These are phyloP conservation scores for Agarophyton chilense DNA, from an alignment of 23 red algal species.

Conservation along the genomic window DNA sequence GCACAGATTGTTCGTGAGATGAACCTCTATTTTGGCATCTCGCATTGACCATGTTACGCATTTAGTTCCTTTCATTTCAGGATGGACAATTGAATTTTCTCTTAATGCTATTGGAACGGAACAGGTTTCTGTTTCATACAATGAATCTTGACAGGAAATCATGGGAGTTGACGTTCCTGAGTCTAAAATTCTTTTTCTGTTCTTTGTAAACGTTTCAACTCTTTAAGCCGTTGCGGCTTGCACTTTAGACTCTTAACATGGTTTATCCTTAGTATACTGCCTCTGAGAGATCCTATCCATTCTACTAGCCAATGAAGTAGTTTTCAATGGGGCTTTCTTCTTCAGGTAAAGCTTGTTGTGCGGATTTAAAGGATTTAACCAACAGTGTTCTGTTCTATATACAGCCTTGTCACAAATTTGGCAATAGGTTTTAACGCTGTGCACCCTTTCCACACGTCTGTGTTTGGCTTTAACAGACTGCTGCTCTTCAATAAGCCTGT, in stretches of 20 bases:
- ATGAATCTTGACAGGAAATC: not conserved
- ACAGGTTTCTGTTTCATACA: not conserved
- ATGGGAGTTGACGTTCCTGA: constrained; percentile 4
- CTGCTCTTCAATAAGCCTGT: constrained; percentile 7
- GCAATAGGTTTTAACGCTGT: not conserved
- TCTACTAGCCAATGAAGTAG: not conserved
- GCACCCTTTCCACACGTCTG: not conserved
- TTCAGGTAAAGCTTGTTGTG: constrained; percentile 24
- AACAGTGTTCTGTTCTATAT: constrained; percentile 17
- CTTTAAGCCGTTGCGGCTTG: not conserved
- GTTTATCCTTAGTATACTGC: not conserved
- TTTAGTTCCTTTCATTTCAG: not conserved
- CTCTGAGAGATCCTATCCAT: not conserved
- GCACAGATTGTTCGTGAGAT: not conserved
- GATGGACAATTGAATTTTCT: not conserved
- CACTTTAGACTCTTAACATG: not conserved
- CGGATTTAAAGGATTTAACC: constrained; percentile 24
- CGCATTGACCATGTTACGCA: not conserved
- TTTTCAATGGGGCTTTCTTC: not conserved
- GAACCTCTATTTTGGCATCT: not conserved
- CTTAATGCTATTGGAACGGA: not conserved
- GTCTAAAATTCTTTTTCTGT: not conserved
- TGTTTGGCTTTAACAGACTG: not conserved
- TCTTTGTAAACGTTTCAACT: too few relatives aligned
- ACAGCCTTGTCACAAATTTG: not conserved